Base-by-base conservation (phyloP, 1,139 yeast genomes). In the Candida sp. region DNA sequence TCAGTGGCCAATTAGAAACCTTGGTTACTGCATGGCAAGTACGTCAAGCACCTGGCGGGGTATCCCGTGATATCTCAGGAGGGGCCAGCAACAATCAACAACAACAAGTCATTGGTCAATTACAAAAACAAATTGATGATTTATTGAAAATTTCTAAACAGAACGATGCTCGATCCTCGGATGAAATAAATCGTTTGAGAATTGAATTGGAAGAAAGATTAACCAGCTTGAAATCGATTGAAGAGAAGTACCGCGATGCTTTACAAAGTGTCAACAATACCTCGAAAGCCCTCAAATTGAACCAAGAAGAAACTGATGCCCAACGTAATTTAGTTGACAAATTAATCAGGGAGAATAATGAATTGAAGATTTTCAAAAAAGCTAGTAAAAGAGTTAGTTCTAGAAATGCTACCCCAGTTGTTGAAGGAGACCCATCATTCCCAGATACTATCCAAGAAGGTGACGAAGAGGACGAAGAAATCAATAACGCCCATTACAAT, bases 241-340 rank as follows among this genome's bases (percentile, higher is more conserved):
- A 73, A 57, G 75, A 68, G 4, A 84, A 85, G 55, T 87, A 86
- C 63, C 79, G 79, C 46, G 82, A 83, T 54, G 86, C 95, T 1
- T 63, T 87, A 48, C 82, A 80, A 52, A 81, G 89, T 33, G 85
- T 87, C 25, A 81, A 79, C 54, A 87, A 83, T 58, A 83, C 93
- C 8, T 84, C 87, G 46, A 80, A 78, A 51, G 96, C 96, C 0
- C 73, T 89, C 45, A 80, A 79, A 48, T 60, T 83, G 54, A 84
- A 93, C 12, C 89, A 88, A 54, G 80, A 77, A 39, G 96, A 90
- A 59, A 68, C 85, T 47, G 71, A 70, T 40, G 79, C 73, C 57
- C 83, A 81, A 57, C 84, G 79, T 57, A 79, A 75, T 11, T 56
- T 71, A 32, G 76, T 82, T 51, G 78, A 75, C 43, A 77, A 76